Percentiles rank a stretch among this genome's conserved stretches.
These are phyloP conservation scores for Chalciporus sp. DNA, from an alignment of 1,284 basidiomycete species.

Conservation along the genomic window DNA sequence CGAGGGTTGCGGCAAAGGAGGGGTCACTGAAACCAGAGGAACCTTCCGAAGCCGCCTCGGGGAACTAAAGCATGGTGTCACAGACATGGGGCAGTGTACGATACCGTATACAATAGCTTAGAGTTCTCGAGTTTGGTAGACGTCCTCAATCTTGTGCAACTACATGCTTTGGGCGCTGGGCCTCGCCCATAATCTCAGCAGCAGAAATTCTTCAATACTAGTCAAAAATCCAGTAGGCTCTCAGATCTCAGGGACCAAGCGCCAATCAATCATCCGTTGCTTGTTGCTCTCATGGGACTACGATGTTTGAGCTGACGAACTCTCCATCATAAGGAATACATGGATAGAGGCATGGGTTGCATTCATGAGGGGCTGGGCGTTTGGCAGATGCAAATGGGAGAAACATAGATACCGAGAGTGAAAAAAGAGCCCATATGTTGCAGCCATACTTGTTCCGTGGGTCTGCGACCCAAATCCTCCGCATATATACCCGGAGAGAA, in stretches of 20 bases:
- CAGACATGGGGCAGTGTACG: not conserved
- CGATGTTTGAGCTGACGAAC: too few species aligned
- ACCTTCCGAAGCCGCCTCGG: not conserved
- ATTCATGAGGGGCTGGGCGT: constrained; percentile 25
- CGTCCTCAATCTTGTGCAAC: not conserved
- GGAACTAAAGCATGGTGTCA: not conserved
- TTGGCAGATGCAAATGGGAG: constrained; percentile 9
- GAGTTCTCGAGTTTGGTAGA: not conserved
- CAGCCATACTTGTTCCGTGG: constrained; percentile 25
- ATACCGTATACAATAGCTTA: not conserved
- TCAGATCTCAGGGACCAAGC: not conserved
- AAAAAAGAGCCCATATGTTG: constrained; percentile 21
- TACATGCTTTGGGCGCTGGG: too few species aligned
- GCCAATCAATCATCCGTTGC: not conserved
- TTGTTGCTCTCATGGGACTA: not conserved
- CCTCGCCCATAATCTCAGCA: too few species aligned
- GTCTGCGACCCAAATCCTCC: constrained; percentile 9
- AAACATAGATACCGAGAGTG: constrained; percentile 9
- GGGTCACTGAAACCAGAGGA: constrained; percentile 16
- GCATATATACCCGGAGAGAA: not conserved
- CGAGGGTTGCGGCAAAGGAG: constrained; percentile 58
- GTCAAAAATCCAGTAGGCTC: too few species aligned
- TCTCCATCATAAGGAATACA: constrained; percentile 20
- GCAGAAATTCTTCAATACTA: not conserved
- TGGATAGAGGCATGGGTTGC: constrained; percentile 25